Percentiles rank a stretch among this genome's conserved stretches.
Evolutionary conservation across 2,329 filamentous ascomycete species (phyloP).

Genomic region (Cladophialophora chaetospira): DNA sequence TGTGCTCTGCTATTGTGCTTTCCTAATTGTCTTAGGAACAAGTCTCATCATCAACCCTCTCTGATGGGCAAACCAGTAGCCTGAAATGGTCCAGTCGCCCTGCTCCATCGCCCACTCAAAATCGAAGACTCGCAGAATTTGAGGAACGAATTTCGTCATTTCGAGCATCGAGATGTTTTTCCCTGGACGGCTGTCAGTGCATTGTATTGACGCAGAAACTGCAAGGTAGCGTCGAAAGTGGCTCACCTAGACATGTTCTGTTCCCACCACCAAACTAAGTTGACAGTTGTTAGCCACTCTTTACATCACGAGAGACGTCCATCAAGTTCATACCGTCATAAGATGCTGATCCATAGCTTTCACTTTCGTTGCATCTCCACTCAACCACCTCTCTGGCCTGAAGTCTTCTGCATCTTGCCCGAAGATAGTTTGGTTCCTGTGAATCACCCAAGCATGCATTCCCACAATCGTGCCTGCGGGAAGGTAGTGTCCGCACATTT

Average conservation of each 20-base stretch:
- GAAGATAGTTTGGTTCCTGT: conserved; percentile 44
- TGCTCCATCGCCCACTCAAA: background rate
- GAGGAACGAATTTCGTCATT: background rate
- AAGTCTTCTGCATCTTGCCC: conserved; percentile 46
- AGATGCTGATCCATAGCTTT: background rate
- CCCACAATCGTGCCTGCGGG: conserved; percentile 52
- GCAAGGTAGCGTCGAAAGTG: no score
- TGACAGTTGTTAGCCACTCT: no score
- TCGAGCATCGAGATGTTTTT: background rate
- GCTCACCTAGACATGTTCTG: background rate
- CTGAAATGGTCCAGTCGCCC: no score
- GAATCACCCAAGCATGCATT: conserved; percentile 45
- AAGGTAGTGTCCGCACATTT: conserved; percentile 43
- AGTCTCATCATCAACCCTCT: no score
- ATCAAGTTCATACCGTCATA: no score
- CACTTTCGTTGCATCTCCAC: background rate
- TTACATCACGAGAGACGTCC: no score
- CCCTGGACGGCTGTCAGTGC: no score
- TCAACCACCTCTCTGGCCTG: conserved; percentile 48
- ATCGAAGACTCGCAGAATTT: background rate
- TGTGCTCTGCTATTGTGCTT: no score
- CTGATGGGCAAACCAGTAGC: no score
- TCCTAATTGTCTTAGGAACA: no score
- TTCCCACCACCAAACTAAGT: background rate
- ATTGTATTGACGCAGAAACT: no score